Evolutionary conservation across 2,329 filamentous ascomycete species (phyloP).

Genomic region (Aspergillus udagawae): DNA sequence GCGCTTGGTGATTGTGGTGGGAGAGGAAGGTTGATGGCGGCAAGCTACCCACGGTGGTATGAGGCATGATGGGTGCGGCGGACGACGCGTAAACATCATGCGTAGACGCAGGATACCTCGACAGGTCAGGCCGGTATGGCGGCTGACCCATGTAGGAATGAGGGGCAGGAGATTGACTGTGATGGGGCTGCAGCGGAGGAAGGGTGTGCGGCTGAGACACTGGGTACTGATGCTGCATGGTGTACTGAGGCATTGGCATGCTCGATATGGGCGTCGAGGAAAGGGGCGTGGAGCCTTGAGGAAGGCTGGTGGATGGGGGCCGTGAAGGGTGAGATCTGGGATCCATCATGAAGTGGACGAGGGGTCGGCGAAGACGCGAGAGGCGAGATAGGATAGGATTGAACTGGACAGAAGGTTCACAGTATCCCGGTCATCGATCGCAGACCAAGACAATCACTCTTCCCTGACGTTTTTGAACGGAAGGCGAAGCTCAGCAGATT

Average conservation of each 20-base stretch:
- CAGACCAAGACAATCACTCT: conserved; percentile 15
- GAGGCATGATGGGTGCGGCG: conserved; percentile 40
- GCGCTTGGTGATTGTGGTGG: conserved; percentile 36
- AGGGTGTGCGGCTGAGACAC: conserved; percentile 43
- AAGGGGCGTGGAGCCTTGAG: conserved; percentile 43
- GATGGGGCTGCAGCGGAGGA: conserved; percentile 45
- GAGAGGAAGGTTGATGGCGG: conserved; percentile 42
- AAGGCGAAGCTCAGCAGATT: conserved; percentile 3
- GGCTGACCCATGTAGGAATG: conserved; percentile 41
- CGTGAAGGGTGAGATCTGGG: conserved; percentile 42
- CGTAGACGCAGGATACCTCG: conserved; percentile 39
- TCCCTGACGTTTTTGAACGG: conserved; percentile 12
- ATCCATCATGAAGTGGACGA: conserved; percentile 33
- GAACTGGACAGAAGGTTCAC: conserved; percentile 24
- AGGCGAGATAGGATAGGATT: conserved; percentile 12
- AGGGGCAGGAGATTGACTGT: conserved; percentile 41
- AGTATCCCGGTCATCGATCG: conserved; percentile 35
- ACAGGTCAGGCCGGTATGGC: conserved; percentile 40
- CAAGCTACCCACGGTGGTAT: conserved; percentile 39
- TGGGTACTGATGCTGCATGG: conserved; percentile 43
- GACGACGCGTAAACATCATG: conserved; percentile 43
- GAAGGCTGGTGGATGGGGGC: conserved; percentile 43
- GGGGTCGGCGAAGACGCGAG: conserved; percentile 8
- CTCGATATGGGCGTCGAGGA: conserved; percentile 44
- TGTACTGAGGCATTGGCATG: conserved; percentile 46